These are phyloP conservation scores for Aspergillus tamarii DNA, from an alignment of 2,329 filamentous ascomycete genomes.

Conservation along the genomic window DNA sequence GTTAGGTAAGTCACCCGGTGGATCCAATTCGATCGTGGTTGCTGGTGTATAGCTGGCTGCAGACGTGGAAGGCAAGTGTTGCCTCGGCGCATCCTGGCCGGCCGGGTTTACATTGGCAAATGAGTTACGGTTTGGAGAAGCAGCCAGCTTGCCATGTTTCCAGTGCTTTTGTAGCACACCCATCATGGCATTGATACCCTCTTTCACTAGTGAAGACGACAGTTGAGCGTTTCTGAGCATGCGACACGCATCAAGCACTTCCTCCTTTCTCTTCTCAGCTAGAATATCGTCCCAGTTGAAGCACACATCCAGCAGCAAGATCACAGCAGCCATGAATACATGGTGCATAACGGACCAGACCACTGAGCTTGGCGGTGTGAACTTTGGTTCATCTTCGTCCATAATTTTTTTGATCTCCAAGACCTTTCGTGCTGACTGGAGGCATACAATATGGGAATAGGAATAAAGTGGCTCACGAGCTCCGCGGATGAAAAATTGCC, in stretches of 20 bases:
- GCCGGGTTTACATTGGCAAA: not conserved
- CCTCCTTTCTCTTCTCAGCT: constrained; percentile 38
- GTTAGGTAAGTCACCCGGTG: not conserved
- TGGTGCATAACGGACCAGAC: constrained; percentile 43
- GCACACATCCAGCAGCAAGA: constrained; percentile 45
- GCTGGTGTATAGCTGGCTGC: not conserved
- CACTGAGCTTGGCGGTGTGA: constrained; percentile 30
- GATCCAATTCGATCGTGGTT: not conserved
- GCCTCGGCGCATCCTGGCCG: not conserved
- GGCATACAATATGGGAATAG: constrained; percentile 42
- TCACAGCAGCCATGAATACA: constrained; percentile 45
- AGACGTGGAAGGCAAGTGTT: not conserved
- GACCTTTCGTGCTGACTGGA: constrained; percentile 43
- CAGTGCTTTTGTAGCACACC: constrained; percentile 38
- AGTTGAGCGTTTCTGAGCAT: constrained; percentile 42
- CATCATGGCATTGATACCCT: constrained; percentile 44
- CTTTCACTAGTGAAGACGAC: constrained; percentile 32
- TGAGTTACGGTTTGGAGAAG: not conserved
- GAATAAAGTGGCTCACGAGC: constrained; percentile 39
- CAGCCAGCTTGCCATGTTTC: constrained; percentile 20
- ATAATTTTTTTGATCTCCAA: constrained; percentile 41
- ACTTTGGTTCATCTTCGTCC: constrained; percentile 32
- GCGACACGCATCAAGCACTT: constrained; percentile 43
- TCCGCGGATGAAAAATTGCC: constrained; percentile 43
- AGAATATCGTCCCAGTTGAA: constrained; percentile 44